These are phyloP conservation scores for Saccharomyces hybrid DNA, from an alignment of 1,139 yeast genomes.

Conservation along the genomic window DNA sequence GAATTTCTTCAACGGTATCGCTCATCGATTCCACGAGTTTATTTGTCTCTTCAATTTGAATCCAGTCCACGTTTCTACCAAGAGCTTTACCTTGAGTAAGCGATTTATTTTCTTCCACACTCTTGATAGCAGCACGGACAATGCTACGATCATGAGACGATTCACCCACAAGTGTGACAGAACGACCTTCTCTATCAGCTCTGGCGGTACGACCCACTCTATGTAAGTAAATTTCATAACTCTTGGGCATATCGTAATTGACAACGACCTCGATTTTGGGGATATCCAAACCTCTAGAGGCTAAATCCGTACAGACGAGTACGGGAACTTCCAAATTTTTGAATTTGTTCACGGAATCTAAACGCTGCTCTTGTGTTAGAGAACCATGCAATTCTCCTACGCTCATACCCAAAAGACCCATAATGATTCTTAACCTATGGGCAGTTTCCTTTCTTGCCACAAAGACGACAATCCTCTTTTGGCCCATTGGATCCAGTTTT, in stretches of 20 bases:
- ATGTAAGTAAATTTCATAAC: slow-evolving; percentile 83
- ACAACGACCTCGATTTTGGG: slow-evolving; percentile 92
- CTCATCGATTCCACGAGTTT: slow-evolving; percentile 52
- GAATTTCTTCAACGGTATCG: slow-evolving; percentile 60
- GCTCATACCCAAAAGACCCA: slow-evolving; percentile 78
- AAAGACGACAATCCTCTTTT: slow-evolving; percentile 74
- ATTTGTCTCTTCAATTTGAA: slow-evolving; percentile 62
- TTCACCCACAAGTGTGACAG: slow-evolving; percentile 92
- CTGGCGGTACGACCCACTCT: slow-evolving; percentile 99
- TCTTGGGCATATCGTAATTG: slow-evolving; percentile 92
- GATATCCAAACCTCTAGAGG: slow-evolving; percentile 98
- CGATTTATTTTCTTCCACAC: slow-evolving; percentile 39
- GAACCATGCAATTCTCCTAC: slow-evolving; percentile 95
- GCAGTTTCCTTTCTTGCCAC: slow-evolving; percentile 88
- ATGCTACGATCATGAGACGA: slow-evolving; percentile 73
- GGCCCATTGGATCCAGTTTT: slow-evolving; percentile 52
- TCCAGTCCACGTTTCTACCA: slow-evolving; percentile 85
- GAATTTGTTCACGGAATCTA: slow-evolving; percentile 73
- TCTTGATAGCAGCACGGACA: slow-evolving; percentile 78
- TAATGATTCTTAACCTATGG: slow-evolving; percentile 72
- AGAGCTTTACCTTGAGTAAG: slow-evolving; percentile 46
- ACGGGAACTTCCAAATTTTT: slow-evolving; percentile 77
- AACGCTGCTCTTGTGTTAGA: slow-evolving; percentile 89
- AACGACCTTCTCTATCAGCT: slow-evolving; percentile 93
- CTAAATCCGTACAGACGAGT: slow-evolving; percentile 91